Evolutionary conservation across 345 rosid species (phyloP).

Genomic region (Triadica sebifera): DNA sequence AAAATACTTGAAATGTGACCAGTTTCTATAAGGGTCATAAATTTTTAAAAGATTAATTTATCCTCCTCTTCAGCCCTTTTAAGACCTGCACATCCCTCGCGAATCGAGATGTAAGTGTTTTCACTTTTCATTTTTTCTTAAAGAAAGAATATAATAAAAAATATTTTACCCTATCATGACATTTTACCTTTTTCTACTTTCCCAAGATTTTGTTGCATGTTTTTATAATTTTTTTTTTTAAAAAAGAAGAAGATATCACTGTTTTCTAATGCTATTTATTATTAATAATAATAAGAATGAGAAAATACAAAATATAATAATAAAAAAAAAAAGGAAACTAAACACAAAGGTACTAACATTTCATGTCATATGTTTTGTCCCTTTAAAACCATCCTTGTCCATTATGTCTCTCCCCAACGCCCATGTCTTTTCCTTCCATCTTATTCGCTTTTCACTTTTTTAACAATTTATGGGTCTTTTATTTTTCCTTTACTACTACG

Average conservation of each 20-base stretch:
- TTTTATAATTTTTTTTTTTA: too few species aligned
- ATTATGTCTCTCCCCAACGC: constrained; percentile 36
- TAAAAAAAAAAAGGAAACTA: too few species aligned
- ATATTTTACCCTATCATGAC: not conserved
- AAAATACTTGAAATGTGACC: too few species aligned
- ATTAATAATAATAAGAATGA: too few species aligned
- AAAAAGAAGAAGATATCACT: not conserved
- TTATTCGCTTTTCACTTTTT: not conserved
- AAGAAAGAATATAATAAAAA: too few species aligned
- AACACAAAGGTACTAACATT: constrained; percentile 29
- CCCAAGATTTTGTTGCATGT: constrained; percentile 9
- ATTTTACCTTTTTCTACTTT: not conserved
- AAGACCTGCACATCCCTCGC: too few species aligned
- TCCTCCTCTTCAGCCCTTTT: too few species aligned
- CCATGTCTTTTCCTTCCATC: constrained; percentile 23
- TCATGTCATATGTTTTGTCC: constrained; percentile 52
- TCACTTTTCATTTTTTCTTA: not conserved
- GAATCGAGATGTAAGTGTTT: constrained; percentile 36
- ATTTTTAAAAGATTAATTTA: too few species aligned
- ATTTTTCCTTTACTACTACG: too few species aligned
- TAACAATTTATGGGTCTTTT: not conserved
- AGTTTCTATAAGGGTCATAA: too few species aligned
- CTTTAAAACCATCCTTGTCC: constrained; percentile 45
- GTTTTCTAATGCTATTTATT: not conserved
- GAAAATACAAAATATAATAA: too few species aligned